These are phyloP conservation scores for Cladophialophora psammophila DNA, from an alignment of 2,329 filamentous ascomycete genomes.

Conservation along the genomic window DNA sequence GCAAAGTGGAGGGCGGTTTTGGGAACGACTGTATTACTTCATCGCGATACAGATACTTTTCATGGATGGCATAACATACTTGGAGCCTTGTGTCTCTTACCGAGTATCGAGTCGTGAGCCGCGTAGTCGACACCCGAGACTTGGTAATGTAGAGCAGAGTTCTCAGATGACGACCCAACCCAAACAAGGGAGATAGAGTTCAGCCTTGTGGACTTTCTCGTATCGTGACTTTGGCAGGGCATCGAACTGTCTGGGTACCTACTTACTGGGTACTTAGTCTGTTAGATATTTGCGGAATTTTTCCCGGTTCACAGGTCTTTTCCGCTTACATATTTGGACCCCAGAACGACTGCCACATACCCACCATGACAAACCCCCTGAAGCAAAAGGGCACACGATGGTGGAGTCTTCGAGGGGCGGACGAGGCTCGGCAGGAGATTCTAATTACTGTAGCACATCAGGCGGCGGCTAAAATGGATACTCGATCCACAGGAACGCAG, in stretches of 20 bases:
- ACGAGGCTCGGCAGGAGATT: background rate
- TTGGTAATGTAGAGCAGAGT: background rate
- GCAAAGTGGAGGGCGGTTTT: too few species aligned
- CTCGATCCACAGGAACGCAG: background rate
- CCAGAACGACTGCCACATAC: background rate
- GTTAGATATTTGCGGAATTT: background rate
- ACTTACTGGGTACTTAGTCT: too few species aligned
- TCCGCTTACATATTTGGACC: background rate
- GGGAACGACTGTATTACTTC: background rate
- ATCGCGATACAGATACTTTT: background rate
- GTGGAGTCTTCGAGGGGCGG: background rate
- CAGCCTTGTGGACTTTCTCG: background rate
- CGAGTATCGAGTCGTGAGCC: too few species aligned
- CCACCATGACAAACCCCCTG: background rate
- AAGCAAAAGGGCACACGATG: background rate
- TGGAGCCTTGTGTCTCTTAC: background rate
- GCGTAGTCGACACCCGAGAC: background rate
- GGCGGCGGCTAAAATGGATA: background rate
- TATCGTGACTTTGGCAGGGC: background rate
- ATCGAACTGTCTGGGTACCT: background rate
- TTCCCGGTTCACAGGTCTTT: background rate
- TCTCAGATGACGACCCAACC: too few species aligned
- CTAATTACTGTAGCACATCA: background rate
- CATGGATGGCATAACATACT: background rate
- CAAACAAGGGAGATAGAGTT: background rate